phyloP scores from a whole-genome alignment of 2,329 filamentous ascomycete genomes.

The Alternaria dauci region DNA sequence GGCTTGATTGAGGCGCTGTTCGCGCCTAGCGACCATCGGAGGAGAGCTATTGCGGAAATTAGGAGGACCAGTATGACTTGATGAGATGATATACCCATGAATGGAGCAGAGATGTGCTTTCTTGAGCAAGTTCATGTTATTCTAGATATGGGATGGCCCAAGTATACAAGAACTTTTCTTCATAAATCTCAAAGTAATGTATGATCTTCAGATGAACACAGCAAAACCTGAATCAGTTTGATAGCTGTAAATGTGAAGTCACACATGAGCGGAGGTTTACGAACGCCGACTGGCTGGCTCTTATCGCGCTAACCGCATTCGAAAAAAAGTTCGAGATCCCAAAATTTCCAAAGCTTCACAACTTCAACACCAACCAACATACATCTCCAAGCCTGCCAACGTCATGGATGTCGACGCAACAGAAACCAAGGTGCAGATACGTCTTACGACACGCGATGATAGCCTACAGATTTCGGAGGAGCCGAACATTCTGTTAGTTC shows the following conservation, averaged over 20 bases:
- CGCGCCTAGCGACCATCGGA: constrained; percentile 67
- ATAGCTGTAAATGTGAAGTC: neutral
- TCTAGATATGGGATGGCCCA: neutral
- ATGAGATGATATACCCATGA: neutral
- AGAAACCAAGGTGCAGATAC: constrained; percentile 48
- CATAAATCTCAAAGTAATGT: neutral
- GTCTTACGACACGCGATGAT: constrained; percentile 46
- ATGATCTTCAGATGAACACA: neutral
- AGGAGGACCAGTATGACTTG: constrained; percentile 38
- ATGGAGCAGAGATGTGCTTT: neutral
- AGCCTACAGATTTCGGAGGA: constrained; percentile 46
- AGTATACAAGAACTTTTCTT: neutral
- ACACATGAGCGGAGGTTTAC: constrained; percentile 25
- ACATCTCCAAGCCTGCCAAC: constrained; percentile 6
- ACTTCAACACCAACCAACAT: constrained; percentile 13
- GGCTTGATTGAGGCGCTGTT: constrained; percentile 71
- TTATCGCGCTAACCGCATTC: constrained; percentile 39
- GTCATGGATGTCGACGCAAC: constrained; percentile 37
- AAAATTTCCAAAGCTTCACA: constrained; percentile 39
- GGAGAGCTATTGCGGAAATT: constrained; percentile 67
- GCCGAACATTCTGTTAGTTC: constrained; percentile 42
- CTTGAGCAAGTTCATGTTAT: neutral
- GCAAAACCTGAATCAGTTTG: neutral
- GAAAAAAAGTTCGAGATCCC: constrained; percentile 35
- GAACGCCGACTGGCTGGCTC: constrained; percentile 32